Percentiles rank a stretch among this genome's conserved stretches.
phyloP scores from a whole-genome alignment of 176 grass and related monocot species.

The Leersia perrieri region DNA sequence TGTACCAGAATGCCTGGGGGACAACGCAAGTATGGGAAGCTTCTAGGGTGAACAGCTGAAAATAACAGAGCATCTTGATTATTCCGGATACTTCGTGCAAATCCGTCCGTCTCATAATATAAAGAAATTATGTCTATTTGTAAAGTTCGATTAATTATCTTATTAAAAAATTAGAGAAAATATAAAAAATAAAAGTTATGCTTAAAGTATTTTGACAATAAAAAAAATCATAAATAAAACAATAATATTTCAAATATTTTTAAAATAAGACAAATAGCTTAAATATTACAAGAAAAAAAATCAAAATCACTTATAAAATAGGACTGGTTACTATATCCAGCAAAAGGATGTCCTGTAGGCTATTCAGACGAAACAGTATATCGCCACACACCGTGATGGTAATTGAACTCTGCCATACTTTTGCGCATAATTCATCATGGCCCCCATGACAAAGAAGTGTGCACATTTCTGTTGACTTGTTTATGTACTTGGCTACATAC shows the following conservation, averaged over 20 bases:
- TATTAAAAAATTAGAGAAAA: too few species aligned
- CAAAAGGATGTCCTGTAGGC: neutral
- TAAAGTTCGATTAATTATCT: too few species aligned
- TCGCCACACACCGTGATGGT: neutral
- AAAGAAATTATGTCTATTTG: too few species aligned
- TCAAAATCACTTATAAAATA: too few species aligned
- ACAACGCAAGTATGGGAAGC: neutral
- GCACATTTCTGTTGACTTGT: neutral
- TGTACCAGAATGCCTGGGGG: neutral
- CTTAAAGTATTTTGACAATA: too few species aligned
- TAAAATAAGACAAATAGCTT: too few species aligned
- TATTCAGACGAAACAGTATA: neutral
- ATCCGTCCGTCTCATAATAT: too few species aligned
- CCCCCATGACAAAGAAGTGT: neutral
- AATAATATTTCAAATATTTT: too few species aligned
- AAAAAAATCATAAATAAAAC: too few species aligned
- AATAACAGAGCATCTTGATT: neutral
- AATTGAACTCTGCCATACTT: neutral
- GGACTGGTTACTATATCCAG: too few species aligned
- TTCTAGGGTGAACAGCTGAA: neutral
- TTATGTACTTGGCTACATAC: neutral
- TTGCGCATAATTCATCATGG: neutral
- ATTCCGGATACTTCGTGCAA: neutral
- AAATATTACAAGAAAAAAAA: too few species aligned
- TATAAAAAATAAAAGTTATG: too few species aligned